Evolutionary conservation across 2,329 filamentous ascomycete species (phyloP), one percentile per base, ranked within the genome.

Genomic region (Lachnellula hyalina): DNA sequence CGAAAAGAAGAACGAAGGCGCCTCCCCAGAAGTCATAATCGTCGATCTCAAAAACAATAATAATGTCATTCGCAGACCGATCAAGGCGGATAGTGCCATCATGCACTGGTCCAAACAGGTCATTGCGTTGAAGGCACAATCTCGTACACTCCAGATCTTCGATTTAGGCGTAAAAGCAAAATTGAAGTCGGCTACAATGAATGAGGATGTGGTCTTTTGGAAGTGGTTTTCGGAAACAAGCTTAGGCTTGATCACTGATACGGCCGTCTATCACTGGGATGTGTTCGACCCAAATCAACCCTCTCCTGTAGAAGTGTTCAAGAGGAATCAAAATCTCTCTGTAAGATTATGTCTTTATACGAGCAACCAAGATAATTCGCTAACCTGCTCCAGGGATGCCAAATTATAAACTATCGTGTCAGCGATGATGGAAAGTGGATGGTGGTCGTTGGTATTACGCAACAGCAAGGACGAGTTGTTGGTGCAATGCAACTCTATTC

Each of bases 341-440:
- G 90, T 94, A 80, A 64, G 87, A 78, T 42, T n/a, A 19, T 25
- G 11, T 32, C 38, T 42, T 50, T 21, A 17, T 35, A 17, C 12
- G 17, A 11, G 36, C 44, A 49, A 49, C 28, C 25, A 46, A 6
- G 28, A 19, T 49, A 21, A 21, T 23, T 11, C 41, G 41, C 49
- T 57, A 44, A 65, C 68, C 57, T 40, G 15, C 47, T n/a, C 12
- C 67, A 95, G 90, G 88, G 87, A 63, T 95, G 90, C 75, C 94
- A 99, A 83, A 99, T 99, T 74, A 99, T 99, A 83, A 99, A 97
- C 78, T 99, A 99, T 77, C 90, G 93, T 65, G 89, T 95, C 65
- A 96, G 93, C 73, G 84, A 86, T 62, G 93, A 99, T 63, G 90
- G 91, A 71, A 96, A 96, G 75, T 99, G 94, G 94, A 96, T 96